Evolutionary conservation across 1,139 yeast species (phyloP), one percentile per base, ranked within the genome.

Genomic region (Geotrichum aggregatum): DNA sequence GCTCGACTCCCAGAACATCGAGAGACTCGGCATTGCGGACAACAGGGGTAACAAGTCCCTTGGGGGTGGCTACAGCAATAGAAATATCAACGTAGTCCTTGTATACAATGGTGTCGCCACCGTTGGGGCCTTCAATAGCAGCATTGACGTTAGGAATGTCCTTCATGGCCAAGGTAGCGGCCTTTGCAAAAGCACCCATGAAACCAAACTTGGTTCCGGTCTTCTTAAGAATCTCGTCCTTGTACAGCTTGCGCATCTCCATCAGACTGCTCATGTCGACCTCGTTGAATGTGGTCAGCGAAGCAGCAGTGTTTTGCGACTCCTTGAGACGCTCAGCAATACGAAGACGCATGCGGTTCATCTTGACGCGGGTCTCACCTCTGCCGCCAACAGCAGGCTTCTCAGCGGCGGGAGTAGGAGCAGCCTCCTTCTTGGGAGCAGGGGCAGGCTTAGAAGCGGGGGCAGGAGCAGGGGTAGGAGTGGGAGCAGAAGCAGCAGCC

Each of bases 311-410:
- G 78, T 92, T 92, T 76, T 92, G 99, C 38, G 98, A 87, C 77
- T 94, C 98, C 87, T 92, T 92, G 71, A 92, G 85, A 76, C 99
- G 88, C 78, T 94, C 98, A 55, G 98, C 97, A 62, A 94, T 94
- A 80, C 99, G 87, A 74, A 87, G 76, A 77, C 99, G 87, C 98
- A 92, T 94, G 78, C 99, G 87, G 83, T 91, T 92, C 98, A 92
- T 92, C 78, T 92, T 92, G 62, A 94, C 95, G 71, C 91, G 81
- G 71, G 84, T 87, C 75, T 92, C 98, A 58, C 77, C 75, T 76
- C 98, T 86, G 55, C 79, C 71, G 56, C 87, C 84, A 65, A 81
- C 76, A 40, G 77, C 69, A 43, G 79, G 68, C 33, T 73, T 57
- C 39, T 71, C 65, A 26, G 67, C 60, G 14, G 66, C 63, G 19